Conservation (phyloP, 331 rosid species). For the Rhamnella rubrinervis region DNA sequence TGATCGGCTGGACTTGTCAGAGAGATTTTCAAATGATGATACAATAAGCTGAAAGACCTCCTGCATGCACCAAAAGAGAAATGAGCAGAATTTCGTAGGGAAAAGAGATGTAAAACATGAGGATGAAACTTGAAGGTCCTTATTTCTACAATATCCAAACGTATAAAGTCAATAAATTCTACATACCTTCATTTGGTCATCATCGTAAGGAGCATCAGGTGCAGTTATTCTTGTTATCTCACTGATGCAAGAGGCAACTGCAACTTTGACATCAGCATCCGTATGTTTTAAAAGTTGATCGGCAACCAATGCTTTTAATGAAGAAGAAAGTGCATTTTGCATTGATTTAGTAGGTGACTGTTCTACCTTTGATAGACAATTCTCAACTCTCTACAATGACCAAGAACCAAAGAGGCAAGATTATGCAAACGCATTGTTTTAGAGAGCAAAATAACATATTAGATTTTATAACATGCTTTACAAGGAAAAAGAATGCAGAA, state of each 20-base stretch:
- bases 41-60: conserved; percentile 85
- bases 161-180: not conserved
- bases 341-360: conserved; percentile 74
- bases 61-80: conserved; percentile 39
- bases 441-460: not conserved
- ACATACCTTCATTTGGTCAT: conserved; percentile 88
- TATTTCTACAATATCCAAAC: not conserved
- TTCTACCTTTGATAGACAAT: conserved; percentile 67
- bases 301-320: conserved; percentile 64
- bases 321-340: conserved; percentile 78
- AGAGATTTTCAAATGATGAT: conserved; percentile 78
- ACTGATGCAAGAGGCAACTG: conserved; percentile 89
- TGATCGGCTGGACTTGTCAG: conserved; percentile 66
- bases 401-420: conserved; percentile 6
- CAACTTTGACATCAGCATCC: conserved; percentile 72
- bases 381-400: conserved; percentile 57
- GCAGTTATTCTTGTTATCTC: conserved; percentile 97
- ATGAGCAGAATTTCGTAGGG: not conserved
- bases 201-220: conserved; percentile 95
- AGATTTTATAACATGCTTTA: too few species aligned
- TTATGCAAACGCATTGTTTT: not conserved
- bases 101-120: not conserved
- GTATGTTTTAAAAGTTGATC: conserved; percentile 64
- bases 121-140: conserved; percentile 3
- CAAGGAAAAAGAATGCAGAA: too few species aligned